Evolutionary conservation across 2,329 filamentous ascomycete species (phyloP), one percentile per base, ranked within the genome.

Genomic region (Hymenoscyphus fructigenus): DNA sequence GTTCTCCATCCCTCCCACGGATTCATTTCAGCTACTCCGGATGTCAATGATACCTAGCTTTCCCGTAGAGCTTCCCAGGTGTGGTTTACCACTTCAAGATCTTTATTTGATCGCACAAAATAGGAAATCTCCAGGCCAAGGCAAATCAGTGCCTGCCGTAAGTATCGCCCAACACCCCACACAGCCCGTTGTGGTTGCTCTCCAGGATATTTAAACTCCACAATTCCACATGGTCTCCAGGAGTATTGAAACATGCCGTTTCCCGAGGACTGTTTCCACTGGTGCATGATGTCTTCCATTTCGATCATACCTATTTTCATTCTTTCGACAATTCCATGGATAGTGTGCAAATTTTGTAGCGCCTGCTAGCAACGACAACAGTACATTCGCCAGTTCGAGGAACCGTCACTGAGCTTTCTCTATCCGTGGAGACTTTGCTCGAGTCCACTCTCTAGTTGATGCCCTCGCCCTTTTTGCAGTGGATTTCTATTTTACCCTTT

Each of bases 131-230:
- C 38, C 60, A 38, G 50, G 53, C 53, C 34, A 53, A 41, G 65
- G 44, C n/a, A 9, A 23, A 50, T 26, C 44, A 50, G 44, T 50
- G 44, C 61, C 61, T 64, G 38, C 36, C 17, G 67, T 68, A 67
- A 70, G 70, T 71, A 72, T 69, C 53, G 44, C 66, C 67, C 63
- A 34, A 29, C 26, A 60, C 20, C 38, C 53, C 57, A 65, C 57
- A 41, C 60, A 57, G 64, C 57, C 50, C 56, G 61, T 26, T 56
- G 59, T 60, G 41, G 59, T 56, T 61, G 44, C 61, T 50, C 20
- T 36, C 58, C 53, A 26, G 58, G 50, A 50, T 58, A 59, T 32
- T n/a, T n/a, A 57, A 26, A 23, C 53, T 57, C 29, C 53, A 36
- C 34, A 57, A 2, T 57, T 47, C 41, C 36, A n/a, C 20, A 29